Conservation (phyloP, 2,329 filamentous ascomycete genomes). For the Periconia digitata region DNA sequence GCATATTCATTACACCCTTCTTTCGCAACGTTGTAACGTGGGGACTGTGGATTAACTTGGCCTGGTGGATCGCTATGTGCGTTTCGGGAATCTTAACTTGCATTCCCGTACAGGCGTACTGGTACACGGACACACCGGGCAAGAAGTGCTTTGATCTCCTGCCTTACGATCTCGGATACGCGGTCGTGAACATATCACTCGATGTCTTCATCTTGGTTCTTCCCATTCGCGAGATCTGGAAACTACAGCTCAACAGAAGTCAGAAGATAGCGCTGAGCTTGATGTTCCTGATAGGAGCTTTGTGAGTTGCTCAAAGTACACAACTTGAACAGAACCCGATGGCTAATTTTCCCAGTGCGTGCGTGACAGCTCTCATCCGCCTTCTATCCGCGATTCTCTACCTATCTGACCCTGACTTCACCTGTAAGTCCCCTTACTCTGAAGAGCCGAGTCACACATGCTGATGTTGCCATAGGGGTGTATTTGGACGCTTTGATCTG, state of each 20-base stretch:
- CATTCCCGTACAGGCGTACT: constrained; percentile 2
- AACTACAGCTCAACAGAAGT: constrained; percentile 1
- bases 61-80: constrained; percentile 2
- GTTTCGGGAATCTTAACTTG: constrained; percentile 2
- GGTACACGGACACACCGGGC: neutral
- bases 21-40: neutral
- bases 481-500: constrained; percentile 2
- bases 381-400: constrained; percentile 1
- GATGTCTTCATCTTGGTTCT: constrained; percentile 9
- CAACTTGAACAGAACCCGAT: neutral
- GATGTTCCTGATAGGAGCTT: constrained; percentile 3
- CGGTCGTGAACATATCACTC: neutral
- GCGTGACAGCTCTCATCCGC: constrained; percentile 3
- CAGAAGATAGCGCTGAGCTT: constrained; percentile 1
- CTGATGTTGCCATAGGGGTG: constrained; percentile 1
- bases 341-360: neutral
- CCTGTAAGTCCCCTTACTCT: neutral
- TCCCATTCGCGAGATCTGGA: constrained; percentile 4
- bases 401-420: constrained; percentile 1
- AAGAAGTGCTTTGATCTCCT: neutral
- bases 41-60: neutral
- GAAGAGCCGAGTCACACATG: neutral
- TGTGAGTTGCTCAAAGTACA: neutral
- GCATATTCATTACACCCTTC: constrained; percentile 5
- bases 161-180: neutral